Conservation (phyloP, 2,329 filamentous ascomycete genomes). For the Parascedosporium putredinis region DNA sequence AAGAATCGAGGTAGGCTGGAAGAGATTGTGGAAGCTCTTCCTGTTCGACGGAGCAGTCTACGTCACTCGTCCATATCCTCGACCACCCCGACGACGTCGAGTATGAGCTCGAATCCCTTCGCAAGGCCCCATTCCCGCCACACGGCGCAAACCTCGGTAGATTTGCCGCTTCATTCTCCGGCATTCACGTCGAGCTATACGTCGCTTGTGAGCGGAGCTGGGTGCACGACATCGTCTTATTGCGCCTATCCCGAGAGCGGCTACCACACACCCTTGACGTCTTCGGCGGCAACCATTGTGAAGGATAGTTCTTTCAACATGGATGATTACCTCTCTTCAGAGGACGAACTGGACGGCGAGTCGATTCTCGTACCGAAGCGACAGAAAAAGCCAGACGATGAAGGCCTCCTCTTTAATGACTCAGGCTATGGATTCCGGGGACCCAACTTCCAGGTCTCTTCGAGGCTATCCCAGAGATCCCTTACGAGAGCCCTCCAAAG, state of each 20-base stretch:
- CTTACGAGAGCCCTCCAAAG: conserved; percentile 6
- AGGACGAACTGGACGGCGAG: conserved; percentile 19
- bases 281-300: not conserved
- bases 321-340: conserved; percentile 27
- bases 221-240: conserved; percentile 4
- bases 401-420: conserved; percentile 26
- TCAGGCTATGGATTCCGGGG: conserved; percentile 22
- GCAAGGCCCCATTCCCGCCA: conserved; percentile 29
- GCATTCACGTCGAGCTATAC: conserved; percentile 13
- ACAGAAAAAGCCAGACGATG: conserved; percentile 15
- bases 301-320: conserved; percentile 21
- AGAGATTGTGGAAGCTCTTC: conserved; percentile 21
- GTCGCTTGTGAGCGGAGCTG: conserved; percentile 9
- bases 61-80: conserved; percentile 32
- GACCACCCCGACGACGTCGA: conserved; percentile 29
- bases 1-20: conserved; percentile 15
- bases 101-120: conserved; percentile 28
- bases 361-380: not conserved
- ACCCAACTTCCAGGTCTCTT: conserved; percentile 23
- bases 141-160: conserved; percentile 34
- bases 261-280: conserved; percentile 5
- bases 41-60: conserved; percentile 23
- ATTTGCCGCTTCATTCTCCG: conserved; percentile 17
- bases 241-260: conserved; percentile 10
- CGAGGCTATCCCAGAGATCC: conserved; percentile 12